Conservation (phyloP, 495 filamentous ascomycete genomes). For the Parathielavia appendiculata region DNA sequence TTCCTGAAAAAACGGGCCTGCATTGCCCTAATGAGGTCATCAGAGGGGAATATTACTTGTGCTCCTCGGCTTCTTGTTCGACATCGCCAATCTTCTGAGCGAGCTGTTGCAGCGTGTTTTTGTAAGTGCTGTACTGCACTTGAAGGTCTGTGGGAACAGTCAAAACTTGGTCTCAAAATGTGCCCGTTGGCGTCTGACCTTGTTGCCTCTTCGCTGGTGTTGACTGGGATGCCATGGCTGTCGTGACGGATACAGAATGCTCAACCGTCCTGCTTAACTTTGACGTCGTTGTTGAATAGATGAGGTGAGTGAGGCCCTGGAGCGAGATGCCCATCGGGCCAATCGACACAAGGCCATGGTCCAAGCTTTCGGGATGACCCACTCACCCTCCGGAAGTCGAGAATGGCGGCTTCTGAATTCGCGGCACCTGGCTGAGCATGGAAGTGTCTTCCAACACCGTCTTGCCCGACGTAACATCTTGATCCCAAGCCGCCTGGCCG, state of each 20-base stretch:
- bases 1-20: background rate
- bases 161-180: conserved; percentile 9
- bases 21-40: background rate
- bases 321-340: background rate
- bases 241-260: background rate
- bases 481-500: background rate
- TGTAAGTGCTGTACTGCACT: conserved; percentile 88
- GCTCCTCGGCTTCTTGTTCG: conserved; percentile 94
- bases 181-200: conserved; percentile 47
- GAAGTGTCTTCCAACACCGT: background rate
- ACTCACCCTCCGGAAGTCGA: background rate
- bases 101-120: conserved; percentile 87
- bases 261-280: background rate
- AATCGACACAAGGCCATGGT: conserved; percentile 1
- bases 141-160: conserved; percentile 70
- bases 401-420: background rate
- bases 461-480: background rate
- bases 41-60: conserved; percentile 65
- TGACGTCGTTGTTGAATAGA: conserved; percentile 1
- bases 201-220: conserved; percentile 69
- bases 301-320: background rate
- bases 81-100: conserved; percentile 96
- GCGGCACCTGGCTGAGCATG: background rate
- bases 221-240: conserved; percentile 39
- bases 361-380: conserved; percentile 25